Evolutionary conservation across 148 eudicot genomes (phyloP).

Genomic region (Rhododendron kiyosumense): DNA sequence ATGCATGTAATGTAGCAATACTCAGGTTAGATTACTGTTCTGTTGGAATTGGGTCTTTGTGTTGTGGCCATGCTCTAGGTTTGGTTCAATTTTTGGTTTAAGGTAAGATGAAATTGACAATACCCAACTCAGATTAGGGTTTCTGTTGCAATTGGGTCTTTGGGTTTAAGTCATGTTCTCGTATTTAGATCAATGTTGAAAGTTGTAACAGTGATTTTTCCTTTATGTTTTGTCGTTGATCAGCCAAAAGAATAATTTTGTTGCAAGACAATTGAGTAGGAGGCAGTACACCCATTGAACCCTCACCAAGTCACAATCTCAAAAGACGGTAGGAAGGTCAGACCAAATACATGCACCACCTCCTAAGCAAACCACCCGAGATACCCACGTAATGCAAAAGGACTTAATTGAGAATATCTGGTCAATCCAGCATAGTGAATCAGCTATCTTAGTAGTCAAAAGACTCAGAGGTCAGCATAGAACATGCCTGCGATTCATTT

Average conservation of each 20-base stretch:
- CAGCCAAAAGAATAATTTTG: neutral
- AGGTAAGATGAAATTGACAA: neutral
- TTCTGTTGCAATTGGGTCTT: neutral
- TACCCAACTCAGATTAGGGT: neutral
- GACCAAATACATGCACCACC: neutral
- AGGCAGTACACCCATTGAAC: neutral
- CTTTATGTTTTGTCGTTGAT: neutral
- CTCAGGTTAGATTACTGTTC: neutral
- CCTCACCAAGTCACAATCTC: neutral
- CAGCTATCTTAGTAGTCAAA: neutral
- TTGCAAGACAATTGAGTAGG: neutral
- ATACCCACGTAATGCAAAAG: neutral
- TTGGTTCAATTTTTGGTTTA: neutral
- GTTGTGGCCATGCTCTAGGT: neutral
- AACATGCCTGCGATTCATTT: neutral
- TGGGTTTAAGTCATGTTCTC: neutral
- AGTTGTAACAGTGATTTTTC: neutral
- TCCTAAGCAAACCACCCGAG: neutral
- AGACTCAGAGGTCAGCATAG: neutral
- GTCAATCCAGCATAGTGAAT: neutral
- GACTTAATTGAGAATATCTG: neutral
- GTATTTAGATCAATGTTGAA: neutral
- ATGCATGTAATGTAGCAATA: neutral
- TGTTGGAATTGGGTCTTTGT: neutral
- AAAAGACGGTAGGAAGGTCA: neutral